phyloP scores from a whole-genome alignment of 805 yeast species.

The Zygoascus bituminiphila region DNA sequence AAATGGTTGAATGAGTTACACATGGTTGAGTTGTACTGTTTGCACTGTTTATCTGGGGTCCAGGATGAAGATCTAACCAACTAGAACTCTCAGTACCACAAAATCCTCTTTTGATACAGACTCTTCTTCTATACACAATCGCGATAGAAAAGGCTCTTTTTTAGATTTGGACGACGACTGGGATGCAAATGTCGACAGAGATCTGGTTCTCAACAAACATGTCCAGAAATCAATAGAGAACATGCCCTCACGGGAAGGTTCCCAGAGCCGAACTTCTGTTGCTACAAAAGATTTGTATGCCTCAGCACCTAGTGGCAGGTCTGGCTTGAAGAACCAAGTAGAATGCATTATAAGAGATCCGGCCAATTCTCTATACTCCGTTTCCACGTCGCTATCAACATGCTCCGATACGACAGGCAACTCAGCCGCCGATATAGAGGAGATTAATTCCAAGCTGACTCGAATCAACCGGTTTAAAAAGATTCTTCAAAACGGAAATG shows the following conservation, averaged over 20 bases:
- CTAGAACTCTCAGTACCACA: constrained; percentile 7
- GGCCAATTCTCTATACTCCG: constrained; percentile 24
- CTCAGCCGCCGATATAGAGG: constrained; percentile 41
- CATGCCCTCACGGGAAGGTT: constrained; percentile 7
- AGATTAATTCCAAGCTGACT: constrained; percentile 49
- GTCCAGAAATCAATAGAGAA: constrained; percentile 20
- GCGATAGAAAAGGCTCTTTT: constrained; percentile 29
- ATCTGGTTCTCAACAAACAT: constrained; percentile 12
- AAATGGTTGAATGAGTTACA: constrained; percentile 41
- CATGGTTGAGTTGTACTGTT: not conserved
- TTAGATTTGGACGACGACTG: constrained; percentile 84
- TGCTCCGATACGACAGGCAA: constrained; percentile 16
- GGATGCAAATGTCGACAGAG: constrained; percentile 64
- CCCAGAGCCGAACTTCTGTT: not conserved
- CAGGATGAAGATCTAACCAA: not conserved
- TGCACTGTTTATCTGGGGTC: not conserved
- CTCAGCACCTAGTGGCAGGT: constrained; percentile 1
- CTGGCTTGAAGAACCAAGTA: constrained; percentile 12
- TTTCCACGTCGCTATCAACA: constrained; percentile 17
- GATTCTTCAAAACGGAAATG: constrained; percentile 43
- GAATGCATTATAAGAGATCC: constrained; percentile 22
- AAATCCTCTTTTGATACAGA: not conserved
- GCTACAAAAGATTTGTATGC: constrained; percentile 8
- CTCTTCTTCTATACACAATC: constrained; percentile 1
- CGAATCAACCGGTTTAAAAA: constrained; percentile 60